These are phyloP conservation scores for Nemania sp. DNA, from an alignment of 2,329 filamentous ascomycete genomes.

Conservation along the genomic window DNA sequence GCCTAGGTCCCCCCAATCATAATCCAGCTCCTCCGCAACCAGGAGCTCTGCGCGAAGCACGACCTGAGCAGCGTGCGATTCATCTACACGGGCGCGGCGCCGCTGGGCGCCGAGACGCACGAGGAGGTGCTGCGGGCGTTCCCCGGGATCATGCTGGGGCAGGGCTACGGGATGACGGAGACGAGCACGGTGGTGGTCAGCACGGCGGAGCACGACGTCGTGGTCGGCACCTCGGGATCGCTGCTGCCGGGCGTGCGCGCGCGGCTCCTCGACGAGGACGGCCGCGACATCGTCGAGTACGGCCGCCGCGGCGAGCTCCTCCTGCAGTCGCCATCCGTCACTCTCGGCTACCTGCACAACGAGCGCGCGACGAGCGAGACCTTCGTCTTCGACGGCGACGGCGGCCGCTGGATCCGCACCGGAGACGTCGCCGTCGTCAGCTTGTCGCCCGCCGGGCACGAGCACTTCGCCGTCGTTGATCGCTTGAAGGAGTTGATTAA, in stretches of 20 bases:
- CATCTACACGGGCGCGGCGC: slow-evolving; percentile 78
- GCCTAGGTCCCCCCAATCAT: slow-evolving; percentile 77
- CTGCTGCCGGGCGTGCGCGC: slow-evolving; percentile 68
- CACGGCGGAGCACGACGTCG: slow-evolving; percentile 65
- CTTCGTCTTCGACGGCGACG: slow-evolving; percentile 68
- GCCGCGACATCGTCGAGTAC: slow-evolving; percentile 66
- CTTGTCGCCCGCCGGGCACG: slow-evolving; percentile 65
- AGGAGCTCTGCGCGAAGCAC: slow-evolving; percentile 64
- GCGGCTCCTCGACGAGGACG: slow-evolving; percentile 70
- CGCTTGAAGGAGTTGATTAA: slow-evolving; percentile 62
- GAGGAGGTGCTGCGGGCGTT: slow-evolving; percentile 50
- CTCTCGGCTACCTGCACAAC: slow-evolving; percentile 86
- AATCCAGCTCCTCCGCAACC: slow-evolving; percentile 72
- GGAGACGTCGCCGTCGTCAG: slow-evolving; percentile 81
- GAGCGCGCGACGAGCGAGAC: slow-evolving; percentile 81
- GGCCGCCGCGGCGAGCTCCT: slow-evolving; percentile 80
- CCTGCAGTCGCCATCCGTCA: slow-evolving; percentile 75
- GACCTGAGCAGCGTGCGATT: slow-evolving; percentile 70
- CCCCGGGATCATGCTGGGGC: slow-evolving; percentile 63
- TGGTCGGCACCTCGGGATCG: slow-evolving; percentile 72
- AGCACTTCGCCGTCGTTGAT: slow-evolving; percentile 86
- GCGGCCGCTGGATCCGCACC: slow-evolving; percentile 77
- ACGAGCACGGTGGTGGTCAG: slow-evolving; percentile 71
- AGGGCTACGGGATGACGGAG: slow-evolving; percentile 81
- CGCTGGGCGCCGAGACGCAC: slow-evolving; percentile 73